Conservation (phyloP, 2,329 filamentous ascomycete species). For the Fusarium mangiferae region DNA sequence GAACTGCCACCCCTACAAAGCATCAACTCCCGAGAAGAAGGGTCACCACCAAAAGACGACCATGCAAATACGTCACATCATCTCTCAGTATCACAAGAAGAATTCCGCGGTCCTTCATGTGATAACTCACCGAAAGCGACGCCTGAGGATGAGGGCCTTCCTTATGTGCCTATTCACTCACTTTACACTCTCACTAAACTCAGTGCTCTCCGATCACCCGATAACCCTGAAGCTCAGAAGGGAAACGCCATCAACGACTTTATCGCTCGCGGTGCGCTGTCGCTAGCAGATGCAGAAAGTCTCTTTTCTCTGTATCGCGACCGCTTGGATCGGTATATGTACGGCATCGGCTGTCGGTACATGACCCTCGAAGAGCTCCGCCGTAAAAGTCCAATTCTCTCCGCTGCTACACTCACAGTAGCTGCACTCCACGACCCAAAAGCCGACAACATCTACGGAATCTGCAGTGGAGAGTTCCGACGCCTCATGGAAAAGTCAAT, state of each 20-base stretch:
- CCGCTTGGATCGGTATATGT: constrained; percentile 63
- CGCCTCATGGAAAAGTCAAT: constrained; percentile 61
- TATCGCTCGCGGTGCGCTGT: constrained; percentile 54
- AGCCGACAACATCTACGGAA: constrained; percentile 61
- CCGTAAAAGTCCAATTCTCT: constrained; percentile 64
- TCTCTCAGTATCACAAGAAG: constrained; percentile 24
- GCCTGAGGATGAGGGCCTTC: constrained; percentile 49
- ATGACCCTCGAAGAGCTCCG: constrained; percentile 62
- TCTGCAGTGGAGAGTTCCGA: constrained; percentile 67
- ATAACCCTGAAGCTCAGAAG: constrained; percentile 39
- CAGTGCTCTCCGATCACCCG: constrained; percentile 50
- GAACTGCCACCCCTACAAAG: constrained; percentile 39
- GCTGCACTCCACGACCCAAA: constrained; percentile 67
- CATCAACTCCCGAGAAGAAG: constrained; percentile 37
- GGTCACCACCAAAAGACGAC: constrained; percentile 39
- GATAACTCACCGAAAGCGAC: constrained; percentile 45
- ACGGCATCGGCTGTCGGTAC: constrained; percentile 63
- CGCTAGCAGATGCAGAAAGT: constrained; percentile 60
- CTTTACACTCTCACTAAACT: constrained; percentile 53
- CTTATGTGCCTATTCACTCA: constrained; percentile 53
- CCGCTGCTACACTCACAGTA: constrained; percentile 67
- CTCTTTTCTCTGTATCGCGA: constrained; percentile 62
- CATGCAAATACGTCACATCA: constrained; percentile 4
- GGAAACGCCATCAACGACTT: constrained; percentile 47
- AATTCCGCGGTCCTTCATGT: constrained; percentile 41